These are phyloP conservation scores for Pyricularia grisea DNA, from an alignment of 2,329 filamentous ascomycete genomes.

Conservation along the genomic window DNA sequence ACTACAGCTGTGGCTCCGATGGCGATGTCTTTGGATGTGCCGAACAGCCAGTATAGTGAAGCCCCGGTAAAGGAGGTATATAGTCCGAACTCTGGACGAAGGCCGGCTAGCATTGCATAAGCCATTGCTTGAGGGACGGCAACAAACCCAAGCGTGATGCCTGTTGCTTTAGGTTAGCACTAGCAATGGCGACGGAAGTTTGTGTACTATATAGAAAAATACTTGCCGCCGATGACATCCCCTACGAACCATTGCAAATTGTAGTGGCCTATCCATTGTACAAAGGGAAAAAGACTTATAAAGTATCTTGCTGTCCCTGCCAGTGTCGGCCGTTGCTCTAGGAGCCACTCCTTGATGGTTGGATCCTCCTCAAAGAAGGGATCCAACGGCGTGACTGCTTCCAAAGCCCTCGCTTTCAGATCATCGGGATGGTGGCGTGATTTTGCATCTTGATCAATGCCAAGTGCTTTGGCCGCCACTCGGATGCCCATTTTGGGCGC, in stretches of 20 bases:
- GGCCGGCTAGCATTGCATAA: conserved; percentile 61
- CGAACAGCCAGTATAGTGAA: conserved; percentile 74
- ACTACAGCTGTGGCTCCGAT: conserved; percentile 55
- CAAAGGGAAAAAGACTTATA: conserved; percentile 35
- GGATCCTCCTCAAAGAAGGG: conserved; percentile 30
- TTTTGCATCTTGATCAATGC: not conserved
- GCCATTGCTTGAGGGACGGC: conserved; percentile 76
- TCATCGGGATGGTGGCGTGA: not conserved
- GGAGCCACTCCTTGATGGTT: conserved; percentile 30
- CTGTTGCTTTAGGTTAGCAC: not conserved
- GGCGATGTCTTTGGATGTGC: conserved; percentile 77
- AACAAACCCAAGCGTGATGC: conserved; percentile 27
- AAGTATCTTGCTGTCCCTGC: conserved; percentile 23
- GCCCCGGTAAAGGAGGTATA: conserved; percentile 81
- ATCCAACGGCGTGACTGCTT: not conserved
- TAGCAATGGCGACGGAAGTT: not conserved
- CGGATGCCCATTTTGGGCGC: not conserved
- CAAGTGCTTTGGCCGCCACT: not conserved
- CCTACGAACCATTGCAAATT: conserved; percentile 4
- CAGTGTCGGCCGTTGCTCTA: conserved; percentile 24
- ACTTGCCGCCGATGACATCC: conserved; percentile 5
- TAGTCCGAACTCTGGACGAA: conserved; percentile 63
- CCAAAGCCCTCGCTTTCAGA: not conserved
- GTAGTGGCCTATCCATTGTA: conserved; percentile 29
- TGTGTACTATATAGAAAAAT: not conserved